phyloP scores from a whole-genome alignment of 331 rosid species.

The Erythrophleum ivorense region DNA sequence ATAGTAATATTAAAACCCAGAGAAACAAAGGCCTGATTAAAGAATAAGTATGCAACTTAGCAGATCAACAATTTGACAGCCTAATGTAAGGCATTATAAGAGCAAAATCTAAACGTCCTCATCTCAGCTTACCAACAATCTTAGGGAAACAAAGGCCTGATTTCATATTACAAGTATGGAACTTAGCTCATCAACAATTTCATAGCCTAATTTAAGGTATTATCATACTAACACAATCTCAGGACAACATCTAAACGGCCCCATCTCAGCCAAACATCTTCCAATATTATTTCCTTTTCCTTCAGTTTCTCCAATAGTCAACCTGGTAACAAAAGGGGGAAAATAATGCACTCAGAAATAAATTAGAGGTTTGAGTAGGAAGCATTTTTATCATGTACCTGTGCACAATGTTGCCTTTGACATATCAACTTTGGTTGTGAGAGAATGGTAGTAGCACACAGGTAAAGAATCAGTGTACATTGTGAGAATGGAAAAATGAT shows the following conservation, averaged over 20 bases:
- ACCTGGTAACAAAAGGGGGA: neutral
- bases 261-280: neutral
- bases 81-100: neutral
- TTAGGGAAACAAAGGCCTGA: neutral
- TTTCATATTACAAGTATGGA: neutral
- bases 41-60: neutral
- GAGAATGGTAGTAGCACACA: neutral
- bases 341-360: neutral
- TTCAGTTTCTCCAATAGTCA: neutral
- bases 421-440: slow-evolving; percentile 1
- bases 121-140: too few relatives aligned
- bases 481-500: slow-evolving; percentile 29
- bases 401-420: slow-evolving; percentile 19
- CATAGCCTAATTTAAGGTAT: neutral
- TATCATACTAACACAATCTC: neutral
- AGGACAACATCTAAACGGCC: neutral
- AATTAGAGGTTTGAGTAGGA: slow-evolving; percentile 2
- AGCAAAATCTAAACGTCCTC: too few relatives aligned
- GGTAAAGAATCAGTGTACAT: slow-evolving; percentile 11
- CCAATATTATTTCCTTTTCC: neutral
- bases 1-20: neutral
- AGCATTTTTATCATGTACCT: neutral
- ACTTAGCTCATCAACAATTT: neutral
- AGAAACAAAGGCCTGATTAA: neutral
- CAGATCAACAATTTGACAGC: neutral